These are phyloP conservation scores for Microdochium paspali DNA, from an alignment of 2,329 filamentous ascomycete genomes.

Conservation along the genomic window DNA sequence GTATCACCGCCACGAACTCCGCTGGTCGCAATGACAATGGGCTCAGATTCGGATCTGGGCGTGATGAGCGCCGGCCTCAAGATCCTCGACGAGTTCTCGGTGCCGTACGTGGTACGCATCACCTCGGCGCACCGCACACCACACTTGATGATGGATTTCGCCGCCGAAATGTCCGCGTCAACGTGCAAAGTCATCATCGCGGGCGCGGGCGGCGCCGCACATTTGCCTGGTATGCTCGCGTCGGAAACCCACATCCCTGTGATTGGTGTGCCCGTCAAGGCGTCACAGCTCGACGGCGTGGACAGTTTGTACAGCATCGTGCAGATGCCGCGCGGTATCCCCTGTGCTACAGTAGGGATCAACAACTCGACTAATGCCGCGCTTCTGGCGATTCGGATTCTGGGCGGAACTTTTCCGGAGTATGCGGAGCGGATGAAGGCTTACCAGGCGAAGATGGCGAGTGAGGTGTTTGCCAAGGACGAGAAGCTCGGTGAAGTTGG, in stretches of 20 bases:
- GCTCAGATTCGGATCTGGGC: conserved; percentile 68
- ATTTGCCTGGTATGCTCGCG: conserved; percentile 66
- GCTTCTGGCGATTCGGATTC: conserved; percentile 58
- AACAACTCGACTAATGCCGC: conserved; percentile 75
- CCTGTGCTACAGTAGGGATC: conserved; percentile 68
- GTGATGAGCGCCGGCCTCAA: conserved; percentile 58
- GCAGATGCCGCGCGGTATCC: conserved; percentile 67
- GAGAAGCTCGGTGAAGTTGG: conserved; percentile 44
- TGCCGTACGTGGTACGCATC: conserved; percentile 65
- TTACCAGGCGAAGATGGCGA: conserved; percentile 54
- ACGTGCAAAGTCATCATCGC: conserved; percentile 69
- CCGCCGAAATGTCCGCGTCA: conserved; percentile 49
- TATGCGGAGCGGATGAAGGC: conserved; percentile 47
- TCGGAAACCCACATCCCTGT: conserved; percentile 64
- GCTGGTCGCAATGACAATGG: conserved; percentile 72
- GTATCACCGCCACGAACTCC: conserved; percentile 27
- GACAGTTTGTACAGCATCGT: conserved; percentile 67
- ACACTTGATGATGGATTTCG: conserved; percentile 58
- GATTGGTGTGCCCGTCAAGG: conserved; percentile 70
- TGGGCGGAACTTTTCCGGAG: conserved; percentile 48
- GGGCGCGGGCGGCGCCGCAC: conserved; percentile 65
- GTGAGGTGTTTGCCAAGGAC: conserved; percentile 57
- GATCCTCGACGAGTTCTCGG: conserved; percentile 58
- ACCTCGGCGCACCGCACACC: conserved; percentile 75
- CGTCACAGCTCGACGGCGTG: conserved; percentile 60